Percentiles rank a stretch among this genome's conserved stretches.
Evolutionary conservation across 768 basidiomycete species (phyloP).

Genomic region (Mycena galericulata): DNA sequence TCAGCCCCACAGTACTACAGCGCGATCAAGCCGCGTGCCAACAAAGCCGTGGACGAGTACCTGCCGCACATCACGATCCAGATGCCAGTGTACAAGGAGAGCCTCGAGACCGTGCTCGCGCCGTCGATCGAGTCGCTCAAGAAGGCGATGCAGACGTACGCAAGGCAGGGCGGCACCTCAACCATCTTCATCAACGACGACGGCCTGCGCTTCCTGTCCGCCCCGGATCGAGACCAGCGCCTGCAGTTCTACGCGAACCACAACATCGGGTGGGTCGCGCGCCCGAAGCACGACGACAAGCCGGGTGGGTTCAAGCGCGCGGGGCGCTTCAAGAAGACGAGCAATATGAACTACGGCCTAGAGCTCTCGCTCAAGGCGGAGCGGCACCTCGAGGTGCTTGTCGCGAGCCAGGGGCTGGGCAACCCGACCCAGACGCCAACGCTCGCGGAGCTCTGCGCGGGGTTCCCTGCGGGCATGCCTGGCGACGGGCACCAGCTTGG

Average conservation of each 20-base stretch:
- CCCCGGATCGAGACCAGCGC: conserved; percentile 69
- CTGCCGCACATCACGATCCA: conserved; percentile 86
- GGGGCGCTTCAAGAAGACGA: conserved; percentile 94
- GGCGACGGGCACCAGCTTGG: not conserved
- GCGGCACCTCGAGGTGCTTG: conserved; percentile 60
- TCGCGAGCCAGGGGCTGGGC: conserved; percentile 35
- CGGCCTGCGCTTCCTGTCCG: conserved; percentile 70
- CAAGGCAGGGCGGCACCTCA: conserved; percentile 84
- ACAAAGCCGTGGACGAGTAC: conserved; percentile 60
- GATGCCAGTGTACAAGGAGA: conserved; percentile 90
- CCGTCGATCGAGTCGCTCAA: conserved; percentile 82
- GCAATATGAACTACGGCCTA: conserved; percentile 92
- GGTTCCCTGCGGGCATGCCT: not conserved
- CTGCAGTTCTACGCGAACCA: conserved; percentile 78
- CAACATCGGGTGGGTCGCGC: conserved; percentile 83
- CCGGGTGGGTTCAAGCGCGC: conserved; percentile 73
- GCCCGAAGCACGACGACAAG: conserved; percentile 70
- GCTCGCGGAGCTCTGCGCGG: conserved; percentile 22
- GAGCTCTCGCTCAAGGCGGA: conserved; percentile 72
- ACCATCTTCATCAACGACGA: conserved; percentile 86
- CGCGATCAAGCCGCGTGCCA: conserved; percentile 67
- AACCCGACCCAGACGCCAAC: conserved; percentile 21
- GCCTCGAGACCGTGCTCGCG: conserved; percentile 73
- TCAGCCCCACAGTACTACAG: conserved; percentile 90
- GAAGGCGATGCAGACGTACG: conserved; percentile 89